These are phyloP conservation scores for Synchytrium microbalum DNA, from an alignment of 371 early-diverging fungal species.

Conservation along the genomic window DNA sequence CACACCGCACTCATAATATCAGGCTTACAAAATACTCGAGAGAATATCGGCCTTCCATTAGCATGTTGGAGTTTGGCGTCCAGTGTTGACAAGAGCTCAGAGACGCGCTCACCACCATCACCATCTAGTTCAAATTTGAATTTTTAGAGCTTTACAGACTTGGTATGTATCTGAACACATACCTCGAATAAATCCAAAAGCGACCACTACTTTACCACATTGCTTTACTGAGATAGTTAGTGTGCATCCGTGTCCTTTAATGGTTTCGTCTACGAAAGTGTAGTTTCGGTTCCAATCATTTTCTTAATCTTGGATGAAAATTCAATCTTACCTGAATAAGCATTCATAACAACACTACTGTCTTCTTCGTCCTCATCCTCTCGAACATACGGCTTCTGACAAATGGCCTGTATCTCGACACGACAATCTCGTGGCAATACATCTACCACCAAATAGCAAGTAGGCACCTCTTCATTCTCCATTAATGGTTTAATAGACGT, in stretches of 20 bases:
- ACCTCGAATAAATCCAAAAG: not conserved
- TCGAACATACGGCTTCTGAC: too few species aligned
- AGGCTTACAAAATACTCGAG: not conserved
- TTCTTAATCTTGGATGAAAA: too few species aligned
- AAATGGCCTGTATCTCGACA: conserved; percentile 31
- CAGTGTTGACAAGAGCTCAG: not conserved
- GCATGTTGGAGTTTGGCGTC: not conserved
- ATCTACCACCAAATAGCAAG: conserved; percentile 39
- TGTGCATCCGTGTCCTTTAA: too few species aligned
- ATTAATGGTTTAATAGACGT: conserved; percentile 20
- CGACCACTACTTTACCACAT: not conserved
- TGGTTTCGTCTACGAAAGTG: too few species aligned
- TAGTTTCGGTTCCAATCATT: too few species aligned
- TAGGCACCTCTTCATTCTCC: conserved; percentile 25
- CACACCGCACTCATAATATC: not conserved
- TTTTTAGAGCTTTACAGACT: too few species aligned
- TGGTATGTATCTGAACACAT: too few species aligned
- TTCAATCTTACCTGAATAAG: too few species aligned
- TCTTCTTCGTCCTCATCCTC: not conserved
- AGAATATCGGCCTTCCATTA: not conserved
- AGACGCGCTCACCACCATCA: too few species aligned
- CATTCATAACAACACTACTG: too few species aligned
- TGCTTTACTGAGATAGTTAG: not conserved
- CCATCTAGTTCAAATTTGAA: too few species aligned
- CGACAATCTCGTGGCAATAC: conserved; percentile 24